Percentiles rank a stretch among this genome's conserved stretches.
Evolutionary conservation across 345 rosid genomes (phyloP).

Genomic region (Punica granatum): DNA sequence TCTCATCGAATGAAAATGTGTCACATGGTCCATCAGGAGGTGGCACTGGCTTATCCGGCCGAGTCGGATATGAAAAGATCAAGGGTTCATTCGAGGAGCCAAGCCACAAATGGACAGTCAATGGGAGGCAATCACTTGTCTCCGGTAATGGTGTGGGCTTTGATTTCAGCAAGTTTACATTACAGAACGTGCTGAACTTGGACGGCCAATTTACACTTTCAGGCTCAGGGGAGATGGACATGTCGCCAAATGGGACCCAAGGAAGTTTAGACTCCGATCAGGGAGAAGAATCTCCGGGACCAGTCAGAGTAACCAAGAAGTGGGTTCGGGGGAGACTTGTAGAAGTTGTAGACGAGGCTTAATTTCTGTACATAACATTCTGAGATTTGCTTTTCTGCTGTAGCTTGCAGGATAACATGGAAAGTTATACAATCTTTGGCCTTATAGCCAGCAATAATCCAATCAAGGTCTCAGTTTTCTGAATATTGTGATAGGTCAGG

Average conservation of each 20-base stretch:
- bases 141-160: background rate
- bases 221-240: background rate
- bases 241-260: background rate
- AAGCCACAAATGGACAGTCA: background rate
- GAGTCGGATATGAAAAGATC: background rate
- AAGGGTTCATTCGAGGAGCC: background rate
- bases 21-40: background rate
- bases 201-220: background rate
- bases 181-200: constrained; percentile 4
- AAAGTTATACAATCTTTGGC: background rate
- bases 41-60: background rate
- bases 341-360: constrained; percentile 4
- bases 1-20: constrained; percentile 12
- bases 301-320: constrained; percentile 6
- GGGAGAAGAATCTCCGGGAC: background rate
- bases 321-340: constrained; percentile 20
- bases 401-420: background rate
- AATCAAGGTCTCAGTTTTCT: too few relatives aligned
- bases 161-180: background rate
- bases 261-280: background rate
- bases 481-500: too few relatives aligned
- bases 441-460: background rate
- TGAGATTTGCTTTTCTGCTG: background rate
- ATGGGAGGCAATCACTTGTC: background rate
- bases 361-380: background rate